A percentile compares a stretch with the other conserved stretches of the same genome.
Evolutionary conservation across 257 asterid species (phyloP).

Genomic region (Schizonepeta tenuifolia): DNA sequence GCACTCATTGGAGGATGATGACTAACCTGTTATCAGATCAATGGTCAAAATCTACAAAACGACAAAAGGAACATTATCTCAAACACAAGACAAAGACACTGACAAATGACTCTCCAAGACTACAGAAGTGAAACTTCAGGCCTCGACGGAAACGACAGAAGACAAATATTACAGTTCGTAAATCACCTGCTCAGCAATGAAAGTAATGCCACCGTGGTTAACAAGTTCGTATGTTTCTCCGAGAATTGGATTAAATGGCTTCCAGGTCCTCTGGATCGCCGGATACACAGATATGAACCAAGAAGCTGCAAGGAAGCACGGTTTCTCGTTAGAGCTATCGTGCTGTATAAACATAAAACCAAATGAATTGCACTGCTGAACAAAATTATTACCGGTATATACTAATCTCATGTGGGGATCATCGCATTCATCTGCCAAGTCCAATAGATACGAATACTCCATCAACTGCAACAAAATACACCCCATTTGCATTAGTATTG

Average conservation of each 20-base stretch:
- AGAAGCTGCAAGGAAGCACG: slow-evolving; percentile 58
- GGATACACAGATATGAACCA: slow-evolving; percentile 93
- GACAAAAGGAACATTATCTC: slow-evolving; percentile 14
- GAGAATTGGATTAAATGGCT: slow-evolving; percentile 97
- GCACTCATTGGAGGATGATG: slow-evolving; percentile 99
- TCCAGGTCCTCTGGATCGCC: slow-evolving; percentile 96
- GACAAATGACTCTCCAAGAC: neutral
- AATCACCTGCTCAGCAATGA: slow-evolving; percentile 91
- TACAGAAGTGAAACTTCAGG: neutral
- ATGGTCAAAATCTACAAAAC: slow-evolving; percentile 24
- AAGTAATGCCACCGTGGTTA: slow-evolving; percentile 82
- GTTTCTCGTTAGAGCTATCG: neutral
- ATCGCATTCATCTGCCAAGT: slow-evolving; percentile 90
- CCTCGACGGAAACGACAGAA: neutral
- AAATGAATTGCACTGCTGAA: slow-evolving; percentile 38
- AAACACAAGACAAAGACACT: slow-evolving; percentile 7
- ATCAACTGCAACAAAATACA: slow-evolving; percentile 61
- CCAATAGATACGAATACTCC: slow-evolving; percentile 90
- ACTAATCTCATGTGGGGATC: slow-evolving; percentile 95
- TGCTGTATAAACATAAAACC: slow-evolving; percentile 14
- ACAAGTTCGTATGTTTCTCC: slow-evolving; percentile 96
- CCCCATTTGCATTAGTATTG: slow-evolving; percentile 24
- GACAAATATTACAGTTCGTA: neutral
- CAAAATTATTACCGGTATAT: slow-evolving; percentile 54
- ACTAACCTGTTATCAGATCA: slow-evolving; percentile 43